These are phyloP conservation scores for Nelumbo lutea DNA, from an alignment of 164 flowering plant species.

Conservation along the genomic window DNA sequence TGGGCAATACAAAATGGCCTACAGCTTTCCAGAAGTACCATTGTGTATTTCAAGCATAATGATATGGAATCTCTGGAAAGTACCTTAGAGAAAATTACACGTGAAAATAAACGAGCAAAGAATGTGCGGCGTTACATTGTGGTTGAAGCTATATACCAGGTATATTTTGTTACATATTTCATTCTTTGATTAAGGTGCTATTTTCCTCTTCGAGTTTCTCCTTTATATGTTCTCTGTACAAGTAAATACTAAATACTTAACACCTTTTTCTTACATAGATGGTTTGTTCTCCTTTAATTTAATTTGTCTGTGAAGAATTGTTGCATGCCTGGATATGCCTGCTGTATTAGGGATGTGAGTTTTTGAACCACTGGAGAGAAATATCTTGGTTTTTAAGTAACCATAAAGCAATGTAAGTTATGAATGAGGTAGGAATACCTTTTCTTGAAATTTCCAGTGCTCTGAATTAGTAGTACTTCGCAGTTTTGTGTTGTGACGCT, in stretches of 20 bases:
- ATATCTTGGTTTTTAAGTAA: no score
- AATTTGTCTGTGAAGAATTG: background rate
- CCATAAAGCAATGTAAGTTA: no score
- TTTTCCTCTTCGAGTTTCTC: background rate
- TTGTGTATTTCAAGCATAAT: conserved; percentile 92
- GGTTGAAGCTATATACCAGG: conserved; percentile 98
- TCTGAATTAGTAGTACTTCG: no score
- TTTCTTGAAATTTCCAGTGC: no score
- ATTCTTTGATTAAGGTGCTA: background rate
- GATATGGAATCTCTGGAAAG: conserved; percentile 75
- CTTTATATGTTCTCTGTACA: background rate
- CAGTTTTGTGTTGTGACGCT: no score
- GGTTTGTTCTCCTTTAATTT: background rate
- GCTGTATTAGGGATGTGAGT: background rate
- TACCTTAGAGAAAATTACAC: conserved; percentile 67
- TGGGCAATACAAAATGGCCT: conserved; percentile 99
- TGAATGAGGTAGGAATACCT: no score
- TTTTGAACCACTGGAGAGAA: no score
- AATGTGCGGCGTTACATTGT: conserved; percentile 91
- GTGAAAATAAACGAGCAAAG: conserved; percentile 60
- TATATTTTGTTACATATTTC: conserved; percentile 14
- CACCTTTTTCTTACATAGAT: background rate
- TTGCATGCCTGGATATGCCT: background rate
- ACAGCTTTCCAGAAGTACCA: conserved; percentile 88
- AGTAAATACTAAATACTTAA: background rate